These are phyloP conservation scores for Dryas alaskensis DNA, from an alignment of 306 rosid species.

Conservation along the genomic window DNA sequence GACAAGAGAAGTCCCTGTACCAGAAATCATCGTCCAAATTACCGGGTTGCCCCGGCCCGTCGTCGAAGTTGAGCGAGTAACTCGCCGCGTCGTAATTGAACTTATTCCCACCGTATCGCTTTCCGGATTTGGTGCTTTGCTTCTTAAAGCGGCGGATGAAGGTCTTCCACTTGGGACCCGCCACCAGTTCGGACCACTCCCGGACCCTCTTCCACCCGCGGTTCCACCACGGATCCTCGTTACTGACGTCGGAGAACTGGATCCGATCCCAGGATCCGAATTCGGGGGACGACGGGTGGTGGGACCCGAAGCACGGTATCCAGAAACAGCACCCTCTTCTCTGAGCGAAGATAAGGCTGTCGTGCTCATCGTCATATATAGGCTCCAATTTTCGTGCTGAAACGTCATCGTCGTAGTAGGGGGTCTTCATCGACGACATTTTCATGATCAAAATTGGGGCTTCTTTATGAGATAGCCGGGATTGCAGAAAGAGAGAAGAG, in stretches of 20 bases:
- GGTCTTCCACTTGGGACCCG: slow-evolving; percentile 77
- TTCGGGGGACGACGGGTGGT: too few relatives aligned
- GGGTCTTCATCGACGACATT: background rate
- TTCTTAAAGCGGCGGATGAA: slow-evolving; percentile 58
- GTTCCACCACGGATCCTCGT: slow-evolving; percentile 44
- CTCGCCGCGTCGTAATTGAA: slow-evolving; percentile 62
- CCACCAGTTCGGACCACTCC: slow-evolving; percentile 62
- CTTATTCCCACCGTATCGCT: slow-evolving; percentile 7
- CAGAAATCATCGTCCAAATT: slow-evolving; percentile 20
- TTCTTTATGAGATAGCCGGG: background rate
- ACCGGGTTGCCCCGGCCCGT: slow-evolving; percentile 31
- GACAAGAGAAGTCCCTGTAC: slow-evolving; percentile 43
- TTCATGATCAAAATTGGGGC: background rate
- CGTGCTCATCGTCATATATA: background rate
- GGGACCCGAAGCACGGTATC: slow-evolving; percentile 32
- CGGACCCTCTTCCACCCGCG: slow-evolving; percentile 53
- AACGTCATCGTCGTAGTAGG: background rate
- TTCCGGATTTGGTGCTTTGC: background rate
- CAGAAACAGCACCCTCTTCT: slow-evolving; percentile 45
- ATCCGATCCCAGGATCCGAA: slow-evolving; percentile 38
- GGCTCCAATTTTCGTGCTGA: background rate
- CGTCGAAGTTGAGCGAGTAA: slow-evolving; percentile 69
- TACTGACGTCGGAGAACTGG: slow-evolving; percentile 27
- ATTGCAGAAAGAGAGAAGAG: slow-evolving; percentile 16
- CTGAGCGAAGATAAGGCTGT: slow-evolving; percentile 22